phyloP scores from a whole-genome alignment of 2,329 filamentous ascomycete genomes.

The Macroventuria anomochaeta region DNA sequence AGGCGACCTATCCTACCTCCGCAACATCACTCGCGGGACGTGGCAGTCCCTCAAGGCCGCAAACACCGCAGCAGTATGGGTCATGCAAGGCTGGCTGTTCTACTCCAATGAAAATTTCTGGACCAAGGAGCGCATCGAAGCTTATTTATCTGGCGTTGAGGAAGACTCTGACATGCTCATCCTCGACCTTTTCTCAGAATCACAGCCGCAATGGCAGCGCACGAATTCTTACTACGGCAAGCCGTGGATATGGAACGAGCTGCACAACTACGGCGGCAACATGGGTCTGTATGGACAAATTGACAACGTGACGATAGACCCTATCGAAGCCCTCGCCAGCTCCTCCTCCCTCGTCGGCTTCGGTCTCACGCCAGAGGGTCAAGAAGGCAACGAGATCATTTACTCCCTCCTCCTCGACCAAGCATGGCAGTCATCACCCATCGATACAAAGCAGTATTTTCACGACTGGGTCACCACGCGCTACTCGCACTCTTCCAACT shows the following conservation, averaged over 20 bases:
- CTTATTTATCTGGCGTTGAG: conserved; percentile 57
- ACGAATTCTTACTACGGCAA: conserved; percentile 60
- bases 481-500: conserved; percentile 40
- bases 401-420: conserved; percentile 61
- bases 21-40: conserved; percentile 53
- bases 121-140: conserved; percentile 55
- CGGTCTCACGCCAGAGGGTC: conserved; percentile 58
- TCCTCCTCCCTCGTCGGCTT: conserved; percentile 56
- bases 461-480: conserved; percentile 54
- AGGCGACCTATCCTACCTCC: conserved; percentile 54
- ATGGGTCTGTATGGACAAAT: conserved; percentile 60
- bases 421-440: conserved; percentile 55
- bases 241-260: conserved; percentile 62
- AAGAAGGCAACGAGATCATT: conserved; percentile 62
- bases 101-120: conserved; percentile 54
- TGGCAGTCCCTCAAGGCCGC: conserved; percentile 57
- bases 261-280: conserved; percentile 60
- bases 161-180: conserved; percentile 56
- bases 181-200: conserved; percentile 60
- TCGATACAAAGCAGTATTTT: conserved; percentile 57
- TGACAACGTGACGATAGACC: conserved; percentile 56
- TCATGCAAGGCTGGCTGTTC: conserved; percentile 62
- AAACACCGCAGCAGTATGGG: conserved; percentile 58
- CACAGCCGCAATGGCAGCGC: conserved; percentile 58
- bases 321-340: conserved; percentile 53